These are phyloP conservation scores for Sorghum bicolor DNA, from an alignment of 176 grass and related monocot genomes.

Conservation along the genomic window Sorghum_bicolor_NCBIv3 NC_012871.2:61739001-61739500, in stretches of 20 bases:
- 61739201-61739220: neutral
- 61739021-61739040: conserved; percentile 67
- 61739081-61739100: conserved; percentile 56
- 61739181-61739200: neutral
- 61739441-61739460: conserved; percentile 87
- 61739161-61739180: neutral
- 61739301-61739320: conserved; percentile 55
- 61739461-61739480: conserved; percentile 67
- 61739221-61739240: neutral
- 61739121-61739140: conserved; percentile 77
- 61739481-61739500: conserved; percentile 90
- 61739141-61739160: conserved; percentile 88
- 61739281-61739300: conserved; percentile 48
- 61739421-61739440: conserved; percentile 98
- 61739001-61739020: conserved; percentile 75
- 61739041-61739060: conserved; percentile 96
- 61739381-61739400: conserved; percentile 92
- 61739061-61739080: conserved; percentile 82
- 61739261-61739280: conserved; percentile 36
- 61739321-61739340: conserved; percentile 60
- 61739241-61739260: conserved; percentile 86
- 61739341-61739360: conserved; percentile 54
- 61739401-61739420: conserved; percentile 90
- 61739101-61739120: conserved; percentile 48
- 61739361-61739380: conserved; percentile 69